Evolutionary conservation across 768 basidiomycete species (phyloP).

Genomic region (Russula brevipes): DNA sequence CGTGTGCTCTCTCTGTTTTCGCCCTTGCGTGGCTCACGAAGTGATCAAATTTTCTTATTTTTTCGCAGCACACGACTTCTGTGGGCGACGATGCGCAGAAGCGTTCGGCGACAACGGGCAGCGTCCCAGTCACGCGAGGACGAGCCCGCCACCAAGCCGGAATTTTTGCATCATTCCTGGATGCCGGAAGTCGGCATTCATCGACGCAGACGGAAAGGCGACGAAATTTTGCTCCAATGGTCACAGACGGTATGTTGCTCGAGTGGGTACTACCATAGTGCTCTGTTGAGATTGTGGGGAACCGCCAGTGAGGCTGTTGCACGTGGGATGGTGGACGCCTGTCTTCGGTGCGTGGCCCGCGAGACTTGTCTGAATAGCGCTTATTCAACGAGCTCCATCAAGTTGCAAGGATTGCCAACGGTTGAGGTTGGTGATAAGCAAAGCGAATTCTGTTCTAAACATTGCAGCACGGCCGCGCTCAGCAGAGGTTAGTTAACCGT

Average conservation of each 20-base stretch:
- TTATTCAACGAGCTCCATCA: not conserved
- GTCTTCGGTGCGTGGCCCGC: slow-evolving; percentile 21
- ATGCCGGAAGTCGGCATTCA: slow-evolving; percentile 17
- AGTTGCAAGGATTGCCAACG: slow-evolving; percentile 26
- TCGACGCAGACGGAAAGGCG: slow-evolving; percentile 16
- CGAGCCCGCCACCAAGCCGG: not conserved
- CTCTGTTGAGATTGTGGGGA: not conserved
- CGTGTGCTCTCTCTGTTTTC: not conserved
- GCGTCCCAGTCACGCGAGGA: not conserved
- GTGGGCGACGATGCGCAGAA: slow-evolving; percentile 25
- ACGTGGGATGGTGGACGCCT: slow-evolving; percentile 17
- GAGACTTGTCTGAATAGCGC: not conserved
- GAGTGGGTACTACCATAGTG: not conserved
- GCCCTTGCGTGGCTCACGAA: not conserved
- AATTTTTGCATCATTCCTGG: slow-evolving; percentile 16
- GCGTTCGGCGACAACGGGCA: slow-evolving; percentile 2
- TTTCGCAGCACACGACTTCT: slow-evolving; percentile 23
- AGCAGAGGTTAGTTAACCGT: slow-evolving; percentile 8
- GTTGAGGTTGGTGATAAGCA: slow-evolving; percentile 20
- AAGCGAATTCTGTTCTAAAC: slow-evolving; percentile 29
- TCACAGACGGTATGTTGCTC: slow-evolving; percentile 22
- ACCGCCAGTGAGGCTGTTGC: slow-evolving; percentile 19
- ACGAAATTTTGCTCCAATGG: slow-evolving; percentile 22
- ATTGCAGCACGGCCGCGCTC: slow-evolving; percentile 20
- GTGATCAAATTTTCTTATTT: not conserved